phyloP scores from a whole-genome alignment of 148 eudicot genomes.

The Oxyria digyna region DNA sequence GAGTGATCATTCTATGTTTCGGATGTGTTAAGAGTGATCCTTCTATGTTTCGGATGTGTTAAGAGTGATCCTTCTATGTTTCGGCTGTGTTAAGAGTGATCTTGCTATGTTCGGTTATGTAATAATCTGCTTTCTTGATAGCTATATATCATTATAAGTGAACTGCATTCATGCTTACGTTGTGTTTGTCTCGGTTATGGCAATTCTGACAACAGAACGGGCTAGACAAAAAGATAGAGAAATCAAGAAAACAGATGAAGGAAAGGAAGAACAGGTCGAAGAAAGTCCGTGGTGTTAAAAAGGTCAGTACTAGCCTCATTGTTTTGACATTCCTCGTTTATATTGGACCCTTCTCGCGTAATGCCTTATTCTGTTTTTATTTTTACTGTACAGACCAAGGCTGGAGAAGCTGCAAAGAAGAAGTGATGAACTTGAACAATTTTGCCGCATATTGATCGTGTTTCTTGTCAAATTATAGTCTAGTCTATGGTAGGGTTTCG shows the following conservation, averaged over 20 bases:
- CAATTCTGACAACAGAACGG: conserved; percentile 36
- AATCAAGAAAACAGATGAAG: conserved; percentile 74
- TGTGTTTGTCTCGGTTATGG: not conserved
- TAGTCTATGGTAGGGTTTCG: not conserved
- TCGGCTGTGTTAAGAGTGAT: not conserved
- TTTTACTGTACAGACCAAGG: conserved; percentile 5
- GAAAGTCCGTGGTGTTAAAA: conserved; percentile 85
- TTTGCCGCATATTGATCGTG: not conserved
- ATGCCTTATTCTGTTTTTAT: not conserved
- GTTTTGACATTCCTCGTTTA: not conserved
- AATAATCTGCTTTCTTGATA: not conserved
- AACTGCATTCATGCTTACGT: not conserved
- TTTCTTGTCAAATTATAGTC: not conserved
- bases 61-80: not conserved
- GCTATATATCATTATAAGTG: not conserved
- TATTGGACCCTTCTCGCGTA: not conserved
- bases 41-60: no score
- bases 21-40: no score
- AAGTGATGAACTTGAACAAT: not conserved
- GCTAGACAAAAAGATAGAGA: conserved; percentile 65
- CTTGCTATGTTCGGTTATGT: not conserved
- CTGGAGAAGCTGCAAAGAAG: conserved; percentile 8
- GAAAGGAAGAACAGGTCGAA: conserved; percentile 79
- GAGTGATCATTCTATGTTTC: no score
- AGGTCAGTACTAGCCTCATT: conserved; percentile 25